phyloP scores from a whole-genome alignment of 2,329 filamentous ascomycete genomes.

The Fusarium illudens region DNA sequence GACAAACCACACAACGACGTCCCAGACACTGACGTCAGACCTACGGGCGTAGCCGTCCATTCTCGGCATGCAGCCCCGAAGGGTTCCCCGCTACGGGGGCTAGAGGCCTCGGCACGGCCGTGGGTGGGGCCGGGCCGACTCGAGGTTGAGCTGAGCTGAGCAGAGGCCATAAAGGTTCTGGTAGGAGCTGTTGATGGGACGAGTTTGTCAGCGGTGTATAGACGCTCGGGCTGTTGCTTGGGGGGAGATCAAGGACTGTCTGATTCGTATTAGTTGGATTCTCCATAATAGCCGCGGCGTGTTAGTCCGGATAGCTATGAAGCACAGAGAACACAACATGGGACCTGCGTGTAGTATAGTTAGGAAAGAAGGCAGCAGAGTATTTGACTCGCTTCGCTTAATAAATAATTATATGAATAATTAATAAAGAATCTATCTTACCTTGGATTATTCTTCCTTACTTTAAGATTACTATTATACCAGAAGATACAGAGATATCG shows the following conservation, averaged over 20 bases:
- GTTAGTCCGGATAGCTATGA: not conserved
- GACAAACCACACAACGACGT: too few species aligned
- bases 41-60: slow-evolving; percentile 28
- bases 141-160: not conserved
- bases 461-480: too few species aligned
- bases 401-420: too few species aligned
- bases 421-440: too few species aligned
- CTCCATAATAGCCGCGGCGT: not conserved
- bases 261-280: not conserved
- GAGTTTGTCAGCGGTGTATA: not conserved
- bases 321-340: not conserved
- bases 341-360: too few species aligned
- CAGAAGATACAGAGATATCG: too few species aligned
- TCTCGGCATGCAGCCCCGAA: slow-evolving; percentile 31
- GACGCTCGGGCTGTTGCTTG: not conserved
- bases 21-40: slow-evolving; percentile 37
- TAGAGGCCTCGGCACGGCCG: slow-evolving; percentile 16
- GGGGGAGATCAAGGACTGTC: too few species aligned
- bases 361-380: too few species aligned
- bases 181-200: not conserved
- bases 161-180: not conserved
- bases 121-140: not conserved
- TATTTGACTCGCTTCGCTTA: too few species aligned
- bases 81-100: slow-evolving; percentile 4
- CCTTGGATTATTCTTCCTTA: too few species aligned